A percentile compares a stretch with the other conserved stretches of the same genome.
Conservation (phyloP, 305 asterid genomes). For the Plantago rigida region DNA sequence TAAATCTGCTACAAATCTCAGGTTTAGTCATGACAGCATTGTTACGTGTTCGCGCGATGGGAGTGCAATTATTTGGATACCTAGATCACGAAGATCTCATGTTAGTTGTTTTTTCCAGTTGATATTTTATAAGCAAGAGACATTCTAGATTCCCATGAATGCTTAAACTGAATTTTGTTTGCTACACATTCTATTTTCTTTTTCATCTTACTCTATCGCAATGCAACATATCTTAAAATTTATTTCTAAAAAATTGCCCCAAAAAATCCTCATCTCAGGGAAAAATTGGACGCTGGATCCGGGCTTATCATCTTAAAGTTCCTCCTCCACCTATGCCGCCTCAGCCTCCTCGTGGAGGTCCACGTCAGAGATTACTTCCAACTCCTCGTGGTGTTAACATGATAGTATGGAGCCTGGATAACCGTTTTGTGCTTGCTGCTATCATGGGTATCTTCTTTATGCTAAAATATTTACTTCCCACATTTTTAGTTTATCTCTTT, state of each 20-base stretch:
- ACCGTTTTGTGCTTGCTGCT: constrained; percentile 99
- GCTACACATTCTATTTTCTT: neutral
- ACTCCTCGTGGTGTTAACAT: constrained; percentile 99
- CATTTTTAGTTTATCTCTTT: neutral
- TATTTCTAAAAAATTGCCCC: neutral
- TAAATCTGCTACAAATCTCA: constrained; percentile 31
- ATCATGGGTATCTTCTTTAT: constrained; percentile 71
- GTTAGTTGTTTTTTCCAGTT: constrained; percentile 46
- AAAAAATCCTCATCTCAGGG: constrained; percentile 39
- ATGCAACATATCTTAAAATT: neutral
- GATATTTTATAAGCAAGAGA: constrained; percentile 17
- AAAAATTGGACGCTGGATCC: constrained; percentile 82
- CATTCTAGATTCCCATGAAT: constrained; percentile 20
- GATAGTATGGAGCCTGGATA: constrained; percentile 96
- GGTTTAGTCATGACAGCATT: constrained; percentile 78
- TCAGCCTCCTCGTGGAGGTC: constrained; percentile 93
- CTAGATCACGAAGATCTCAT: constrained; percentile 70
- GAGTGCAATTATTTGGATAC: constrained; percentile 97
- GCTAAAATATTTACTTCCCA: constrained; percentile 13
- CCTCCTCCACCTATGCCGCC: constrained; percentile 99
- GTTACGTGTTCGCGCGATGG: constrained; percentile 99
- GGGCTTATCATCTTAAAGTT: constrained; percentile 96
- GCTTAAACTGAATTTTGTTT: constrained; percentile 18
- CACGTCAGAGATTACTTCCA: constrained; percentile 91
- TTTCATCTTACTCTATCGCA: constrained; percentile 4